phyloP scores from a whole-genome alignment of 2,329 filamentous ascomycete genomes.

The Aspergillus fijiensis region DNA sequence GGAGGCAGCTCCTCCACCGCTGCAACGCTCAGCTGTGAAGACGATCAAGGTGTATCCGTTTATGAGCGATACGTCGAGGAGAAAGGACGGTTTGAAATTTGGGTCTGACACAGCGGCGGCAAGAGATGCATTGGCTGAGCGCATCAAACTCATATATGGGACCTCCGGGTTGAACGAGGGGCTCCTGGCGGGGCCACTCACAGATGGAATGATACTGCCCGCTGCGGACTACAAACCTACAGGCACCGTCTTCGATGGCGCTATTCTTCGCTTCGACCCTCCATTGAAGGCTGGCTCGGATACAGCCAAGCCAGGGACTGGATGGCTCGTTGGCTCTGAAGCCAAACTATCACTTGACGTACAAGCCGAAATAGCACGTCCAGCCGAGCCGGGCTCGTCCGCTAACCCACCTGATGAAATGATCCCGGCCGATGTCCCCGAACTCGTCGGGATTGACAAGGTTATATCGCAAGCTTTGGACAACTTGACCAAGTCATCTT shows the following conservation, averaged over 20 bases:
- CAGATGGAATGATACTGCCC: slow-evolving; percentile 79
- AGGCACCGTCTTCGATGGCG: slow-evolving; percentile 73
- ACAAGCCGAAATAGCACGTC: slow-evolving; percentile 69
- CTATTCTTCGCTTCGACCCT: slow-evolving; percentile 75
- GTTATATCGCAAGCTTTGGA: slow-evolving; percentile 70
- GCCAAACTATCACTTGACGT: slow-evolving; percentile 72
- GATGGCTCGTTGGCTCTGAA: slow-evolving; percentile 78
- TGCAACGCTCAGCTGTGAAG: slow-evolving; percentile 65
- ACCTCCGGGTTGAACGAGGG: slow-evolving; percentile 57
- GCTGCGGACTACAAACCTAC: slow-evolving; percentile 56
- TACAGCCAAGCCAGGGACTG: slow-evolving; percentile 32
- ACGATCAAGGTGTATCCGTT: slow-evolving; percentile 82
- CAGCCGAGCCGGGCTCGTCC: slow-evolving; percentile 49
- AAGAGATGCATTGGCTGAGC: slow-evolving; percentile 70
- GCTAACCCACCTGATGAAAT: slow-evolving; percentile 54
- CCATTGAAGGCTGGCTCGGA: slow-evolving; percentile 40
- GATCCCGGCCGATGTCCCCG: slow-evolving; percentile 54
- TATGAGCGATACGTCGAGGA: slow-evolving; percentile 54
- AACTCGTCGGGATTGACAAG: slow-evolving; percentile 80
- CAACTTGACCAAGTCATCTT: slow-evolving; percentile 81
- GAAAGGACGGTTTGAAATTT: slow-evolving; percentile 71
- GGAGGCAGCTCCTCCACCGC: slow-evolving; percentile 72
- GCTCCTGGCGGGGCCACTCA: slow-evolving; percentile 78
- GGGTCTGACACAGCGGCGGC: slow-evolving; percentile 84
- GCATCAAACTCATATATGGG: slow-evolving; percentile 70